These are phyloP conservation scores for Lobosporangium transversale DNA, from an alignment of 192 early-diverging fungal genomes.

Conservation along the genomic window DNA sequence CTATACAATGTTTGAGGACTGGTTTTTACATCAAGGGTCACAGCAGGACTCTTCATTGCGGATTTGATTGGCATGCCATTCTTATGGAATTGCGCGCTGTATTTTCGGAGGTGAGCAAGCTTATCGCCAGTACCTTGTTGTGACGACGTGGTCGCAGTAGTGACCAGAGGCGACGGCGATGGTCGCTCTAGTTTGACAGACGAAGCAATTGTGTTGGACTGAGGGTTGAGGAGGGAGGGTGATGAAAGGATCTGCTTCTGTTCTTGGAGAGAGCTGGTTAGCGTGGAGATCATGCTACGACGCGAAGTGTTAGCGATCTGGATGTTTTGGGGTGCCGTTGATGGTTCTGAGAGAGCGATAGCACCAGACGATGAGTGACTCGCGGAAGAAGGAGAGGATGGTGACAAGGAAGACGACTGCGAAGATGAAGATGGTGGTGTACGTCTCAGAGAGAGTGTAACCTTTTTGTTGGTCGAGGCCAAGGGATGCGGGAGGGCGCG, in stretches of 20 bases:
- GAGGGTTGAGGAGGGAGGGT: background rate
- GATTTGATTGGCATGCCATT: constrained; percentile 48
- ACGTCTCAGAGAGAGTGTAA: constrained; percentile 40
- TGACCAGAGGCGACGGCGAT: background rate
- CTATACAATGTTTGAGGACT: constrained; percentile 2
- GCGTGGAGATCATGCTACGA: constrained; percentile 18
- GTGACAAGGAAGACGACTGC: background rate
- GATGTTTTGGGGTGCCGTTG: constrained; percentile 19
- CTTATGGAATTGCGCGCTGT: constrained; percentile 34
- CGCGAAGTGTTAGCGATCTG: constrained; percentile 27
- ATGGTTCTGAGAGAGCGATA: constrained; percentile 4
- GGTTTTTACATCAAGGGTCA: background rate
- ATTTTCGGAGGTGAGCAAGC: constrained; percentile 1
- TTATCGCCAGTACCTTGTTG: background rate
- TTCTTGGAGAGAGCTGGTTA: constrained; percentile 15
- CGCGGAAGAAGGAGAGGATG: background rate
- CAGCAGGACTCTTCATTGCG: constrained; percentile 31
- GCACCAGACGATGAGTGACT: background rate
- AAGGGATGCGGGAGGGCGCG: constrained; percentile 38
- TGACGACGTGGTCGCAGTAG: background rate
- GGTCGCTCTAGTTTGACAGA: constrained; percentile 5
- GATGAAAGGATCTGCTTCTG: constrained; percentile 6
- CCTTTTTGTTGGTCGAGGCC: constrained; percentile 45
- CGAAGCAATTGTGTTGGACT: background rate
- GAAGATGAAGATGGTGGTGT: constrained; percentile 3